These are phyloP conservation scores for Crepidotus variabilis DNA, from an alignment of 768 basidiomycete genomes.

Conservation along the genomic window DNA sequence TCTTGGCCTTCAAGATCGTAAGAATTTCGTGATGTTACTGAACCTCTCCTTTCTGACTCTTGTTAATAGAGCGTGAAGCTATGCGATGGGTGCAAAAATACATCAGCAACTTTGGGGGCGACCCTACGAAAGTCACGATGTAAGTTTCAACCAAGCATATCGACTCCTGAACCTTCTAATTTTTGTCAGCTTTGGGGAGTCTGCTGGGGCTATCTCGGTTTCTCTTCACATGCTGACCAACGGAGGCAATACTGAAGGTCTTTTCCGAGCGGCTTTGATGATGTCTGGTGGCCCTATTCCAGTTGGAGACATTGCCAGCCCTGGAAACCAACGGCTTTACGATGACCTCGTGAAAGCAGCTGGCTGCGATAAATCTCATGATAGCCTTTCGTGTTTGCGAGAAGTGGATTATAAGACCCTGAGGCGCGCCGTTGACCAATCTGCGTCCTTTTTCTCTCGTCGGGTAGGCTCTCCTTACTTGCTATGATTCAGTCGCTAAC, in stretches of 20 bases:
- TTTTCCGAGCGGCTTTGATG: conserved; percentile 52
- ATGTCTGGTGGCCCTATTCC: conserved; percentile 46
- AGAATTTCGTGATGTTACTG: conserved; percentile 12
- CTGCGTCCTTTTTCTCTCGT: conserved; percentile 39
- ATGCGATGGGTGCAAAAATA: conserved; percentile 62
- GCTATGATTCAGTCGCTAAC: not conserved
- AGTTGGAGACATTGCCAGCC: conserved; percentile 35
- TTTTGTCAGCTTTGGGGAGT: conserved; percentile 45
- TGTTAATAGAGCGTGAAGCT: conserved; percentile 45
- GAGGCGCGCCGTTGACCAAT: conserved; percentile 38
- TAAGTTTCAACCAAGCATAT: conserved; percentile 15
- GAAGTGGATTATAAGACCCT: conserved; percentile 31
- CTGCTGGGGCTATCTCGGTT: conserved; percentile 54
- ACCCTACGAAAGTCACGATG: conserved; percentile 51
- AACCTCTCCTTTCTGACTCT: conserved; percentile 5
- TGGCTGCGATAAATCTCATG: conserved; percentile 33
- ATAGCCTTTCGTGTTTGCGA: conserved; percentile 44
- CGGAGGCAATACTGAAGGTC: conserved; percentile 37
- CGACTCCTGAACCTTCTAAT: not conserved
- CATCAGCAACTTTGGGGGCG: conserved; percentile 57
- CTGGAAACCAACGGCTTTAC: conserved; percentile 39
- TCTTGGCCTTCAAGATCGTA: conserved; percentile 58
- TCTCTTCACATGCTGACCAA: conserved; percentile 47
- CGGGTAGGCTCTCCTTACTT: conserved; percentile 26
- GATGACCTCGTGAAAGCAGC: conserved; percentile 38